Evolutionary conservation across 2,329 filamentous ascomycete genomes (phyloP).

Genomic region (Fusarium fracticaudum): DNA sequence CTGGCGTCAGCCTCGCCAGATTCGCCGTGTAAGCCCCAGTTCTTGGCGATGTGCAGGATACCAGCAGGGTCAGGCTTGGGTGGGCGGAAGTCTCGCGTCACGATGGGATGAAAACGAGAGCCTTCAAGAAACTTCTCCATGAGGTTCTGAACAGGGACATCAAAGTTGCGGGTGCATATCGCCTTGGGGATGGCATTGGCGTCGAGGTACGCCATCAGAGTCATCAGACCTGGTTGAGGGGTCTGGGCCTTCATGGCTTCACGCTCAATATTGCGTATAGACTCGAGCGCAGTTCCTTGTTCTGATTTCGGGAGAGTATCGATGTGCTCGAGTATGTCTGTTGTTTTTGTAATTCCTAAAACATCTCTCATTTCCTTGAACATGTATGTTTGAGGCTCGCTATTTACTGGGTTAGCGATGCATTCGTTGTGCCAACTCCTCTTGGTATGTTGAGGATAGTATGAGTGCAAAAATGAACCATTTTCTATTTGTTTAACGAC

Average conservation of each 20-base stretch:
- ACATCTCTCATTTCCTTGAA: conserved; percentile 84
- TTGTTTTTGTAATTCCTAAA: conserved; percentile 74
- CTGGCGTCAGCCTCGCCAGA: conserved; percentile 53
- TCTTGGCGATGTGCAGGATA: conserved; percentile 82
- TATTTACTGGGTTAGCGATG: conserved; percentile 49
- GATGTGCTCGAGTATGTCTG: conserved; percentile 92
- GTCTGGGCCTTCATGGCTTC: conserved; percentile 81
- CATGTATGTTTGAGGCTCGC: conserved; percentile 95
- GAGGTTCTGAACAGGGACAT: conserved; percentile 78
- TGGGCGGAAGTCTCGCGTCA: conserved; percentile 83
- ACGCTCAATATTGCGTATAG: conserved; percentile 82
- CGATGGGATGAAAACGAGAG: conserved; percentile 77
- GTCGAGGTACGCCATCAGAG: conserved; percentile 86
- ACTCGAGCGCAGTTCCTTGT: conserved; percentile 73
- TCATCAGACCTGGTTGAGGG: conserved; percentile 80
- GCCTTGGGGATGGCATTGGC: conserved; percentile 73
- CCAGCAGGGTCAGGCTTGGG: conserved; percentile 91
- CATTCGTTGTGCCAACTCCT: neutral
- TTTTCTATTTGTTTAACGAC: neutral
- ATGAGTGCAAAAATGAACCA: neutral
- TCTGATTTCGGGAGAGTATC: conserved; percentile 71
- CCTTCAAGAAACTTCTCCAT: conserved; percentile 77
- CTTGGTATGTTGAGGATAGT: neutral
- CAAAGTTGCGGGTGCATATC: conserved; percentile 95
- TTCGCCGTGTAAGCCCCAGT: conserved; percentile 70